These are phyloP conservation scores for Phyllosticta citriasiana DNA, from an alignment of 2,329 filamentous ascomycete genomes.

Conservation along the genomic window DNA sequence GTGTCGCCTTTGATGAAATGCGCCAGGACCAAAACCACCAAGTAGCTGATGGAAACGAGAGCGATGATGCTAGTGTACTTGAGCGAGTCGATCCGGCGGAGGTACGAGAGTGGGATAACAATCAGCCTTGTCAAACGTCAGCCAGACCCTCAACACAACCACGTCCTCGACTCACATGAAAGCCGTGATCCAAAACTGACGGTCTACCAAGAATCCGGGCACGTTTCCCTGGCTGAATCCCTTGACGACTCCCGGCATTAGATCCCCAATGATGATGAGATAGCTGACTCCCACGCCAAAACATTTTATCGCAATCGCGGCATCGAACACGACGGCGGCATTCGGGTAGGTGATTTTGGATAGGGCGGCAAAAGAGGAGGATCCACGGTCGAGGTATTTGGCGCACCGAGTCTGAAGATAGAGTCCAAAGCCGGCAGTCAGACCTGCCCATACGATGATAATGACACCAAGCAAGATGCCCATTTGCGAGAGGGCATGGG, in stretches of 20 bases:
- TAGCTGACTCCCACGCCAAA: conserved; percentile 97
- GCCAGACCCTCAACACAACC: not conserved
- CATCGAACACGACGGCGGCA: conserved; percentile 88
- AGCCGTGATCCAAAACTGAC: conserved; percentile 94
- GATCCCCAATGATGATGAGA: conserved; percentile 94
- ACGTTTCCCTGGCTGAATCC: conserved; percentile 63
- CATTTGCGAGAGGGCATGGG: conserved; percentile 91
- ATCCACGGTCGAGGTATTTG: conserved; percentile 81
- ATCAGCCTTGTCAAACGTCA: conserved; percentile 51
- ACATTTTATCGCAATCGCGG: conserved; percentile 93
- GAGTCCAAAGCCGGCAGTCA: conserved; percentile 82
- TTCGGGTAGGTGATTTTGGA: conserved; percentile 96
- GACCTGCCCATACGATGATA: conserved; percentile 83
- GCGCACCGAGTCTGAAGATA: conserved; percentile 93
- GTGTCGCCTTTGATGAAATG: conserved; percentile 77
- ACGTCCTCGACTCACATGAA: conserved; percentile 59
- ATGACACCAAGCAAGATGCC: conserved; percentile 76
- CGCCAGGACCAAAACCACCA: conserved; percentile 86
- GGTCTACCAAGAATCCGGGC: conserved; percentile 68
- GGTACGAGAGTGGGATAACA: conserved; percentile 87
- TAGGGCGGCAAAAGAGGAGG: conserved; percentile 88
- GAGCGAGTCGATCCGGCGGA: conserved; percentile 83
- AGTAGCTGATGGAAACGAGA: conserved; percentile 83
- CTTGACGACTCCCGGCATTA: conserved; percentile 89
- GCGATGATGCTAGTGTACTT: conserved; percentile 95